Base-by-base conservation (phyloP, 208 protist species). In the Wallacemonas sp. region DNA sequence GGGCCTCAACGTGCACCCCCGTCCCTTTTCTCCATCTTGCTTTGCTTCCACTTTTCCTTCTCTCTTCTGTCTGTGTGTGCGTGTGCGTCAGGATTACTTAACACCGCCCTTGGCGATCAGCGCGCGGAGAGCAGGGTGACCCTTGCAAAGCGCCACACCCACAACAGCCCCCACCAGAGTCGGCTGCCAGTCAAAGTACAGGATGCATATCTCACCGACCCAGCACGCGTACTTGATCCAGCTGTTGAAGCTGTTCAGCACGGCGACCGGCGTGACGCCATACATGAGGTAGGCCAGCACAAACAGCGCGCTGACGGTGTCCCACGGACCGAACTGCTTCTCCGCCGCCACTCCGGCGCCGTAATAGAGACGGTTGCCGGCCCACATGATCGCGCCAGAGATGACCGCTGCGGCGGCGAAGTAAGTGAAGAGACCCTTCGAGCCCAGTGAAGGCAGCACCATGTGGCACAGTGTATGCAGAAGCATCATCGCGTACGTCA, bases 261-360 rank as follows among this genome's bases (percentile, higher is more conserved):
- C 79, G 24, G 70, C 48, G 3, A 92, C 39, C 10, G 91, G 91
- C 3, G 72, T 83, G 52, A 92, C 74, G 30, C 81, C 81, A 41
- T 85, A 81, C 59, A 89, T 76, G 21, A 88, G 55, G 73, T 92
- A 93, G 52, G 91, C 69, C 81, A 93, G 84, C 26, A 96, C 78
- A 68, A 96, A 94, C 19, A 96, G 63, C 1, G 73, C 82, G 5
- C 71, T 45, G n/a, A 93, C 71, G 24, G 94, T 68, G 45, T 96
- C 91, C 91, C 91, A 96, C 73, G 91, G 91, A 3, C 91, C 91
- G 73, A 89, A 96, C 75, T 96, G 91, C 69, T 90, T 89, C 74
- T 96, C 91, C 26, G 66, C 39, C 3, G 83, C 76, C 41, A 19
- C 32, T 24, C n/a, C 30, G 53, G 32, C 44, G 63, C 72, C 70